Percentiles rank a stretch among this genome's conserved stretches.
Evolutionary conservation across 2,329 filamentous ascomycete species (phyloP).

Genomic region (Pyrenophora teres): DNA sequence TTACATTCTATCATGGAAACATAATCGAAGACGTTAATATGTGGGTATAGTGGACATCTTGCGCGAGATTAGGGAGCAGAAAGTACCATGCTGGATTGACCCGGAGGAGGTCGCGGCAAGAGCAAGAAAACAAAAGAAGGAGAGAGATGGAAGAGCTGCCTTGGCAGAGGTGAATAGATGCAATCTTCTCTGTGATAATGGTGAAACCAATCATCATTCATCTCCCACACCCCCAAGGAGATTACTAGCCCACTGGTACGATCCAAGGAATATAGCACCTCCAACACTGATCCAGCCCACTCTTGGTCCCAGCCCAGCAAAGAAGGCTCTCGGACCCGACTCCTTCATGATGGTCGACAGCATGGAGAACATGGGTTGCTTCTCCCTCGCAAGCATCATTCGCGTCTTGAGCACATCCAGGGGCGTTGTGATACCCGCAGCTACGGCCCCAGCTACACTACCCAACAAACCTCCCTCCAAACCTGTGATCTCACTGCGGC

Average conservation of each 20-base stretch:
- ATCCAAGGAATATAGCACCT: conserved; percentile 91
- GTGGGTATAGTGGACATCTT: too few relatives aligned
- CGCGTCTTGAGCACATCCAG: conserved; percentile 96
- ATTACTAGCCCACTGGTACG: conserved; percentile 89
- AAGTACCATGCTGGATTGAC: too few relatives aligned
- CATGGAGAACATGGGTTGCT: conserved; percentile 63
- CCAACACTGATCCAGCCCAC: conserved; percentile 95
- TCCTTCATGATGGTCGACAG: conserved; percentile 67
- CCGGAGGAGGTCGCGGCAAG: too few relatives aligned
- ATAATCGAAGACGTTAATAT: too few relatives aligned
- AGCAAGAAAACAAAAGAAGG: too few relatives aligned
- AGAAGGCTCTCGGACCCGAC: conserved; percentile 70
- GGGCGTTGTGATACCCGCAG: conserved; percentile 87
- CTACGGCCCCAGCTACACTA: conserved; percentile 79
- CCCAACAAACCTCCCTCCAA: conserved; percentile 84
- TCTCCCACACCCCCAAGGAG: conserved; percentile 58
- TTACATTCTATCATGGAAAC: too few relatives aligned
- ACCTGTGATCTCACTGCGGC: conserved; percentile 64
- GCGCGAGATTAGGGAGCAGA: too few relatives aligned
- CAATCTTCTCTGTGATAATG: too few relatives aligned
- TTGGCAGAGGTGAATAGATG: too few relatives aligned
- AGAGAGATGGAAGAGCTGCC: too few relatives aligned
- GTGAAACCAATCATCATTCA: not conserved
- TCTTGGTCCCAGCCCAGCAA: conserved; percentile 77
- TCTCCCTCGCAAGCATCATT: conserved; percentile 84